Base-by-base conservation (phyloP, 805 yeast genomes). In the Barnettozyma sucrosica region DNA sequence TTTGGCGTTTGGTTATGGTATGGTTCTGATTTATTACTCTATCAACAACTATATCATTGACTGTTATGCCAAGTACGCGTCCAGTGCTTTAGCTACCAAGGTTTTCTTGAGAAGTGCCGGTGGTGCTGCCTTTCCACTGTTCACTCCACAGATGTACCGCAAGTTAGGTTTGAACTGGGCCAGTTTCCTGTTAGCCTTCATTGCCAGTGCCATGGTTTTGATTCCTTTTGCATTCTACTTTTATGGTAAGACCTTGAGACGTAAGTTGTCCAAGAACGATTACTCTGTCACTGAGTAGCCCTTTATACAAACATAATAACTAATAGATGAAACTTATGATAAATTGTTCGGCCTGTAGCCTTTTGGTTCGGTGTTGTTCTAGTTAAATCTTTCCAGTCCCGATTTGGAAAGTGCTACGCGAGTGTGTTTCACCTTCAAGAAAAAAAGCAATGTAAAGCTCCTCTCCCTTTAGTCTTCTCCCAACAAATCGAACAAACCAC, bases 21-120 rank as follows among this genome's bases (percentile, higher is more conserved):
- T 87, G 71, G 83, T 86, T 43, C 71, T 86, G 61, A 76, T 87
- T 47, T 87, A 86, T 68, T 83, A 86, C 63, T 75, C 89, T 5
- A 76, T 84, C 56, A 75, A 85, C 69, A 85, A 85, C 68, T 88
- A 90, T 61, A 90, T 89, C 66, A 87, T 89, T 62, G 97, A 89
- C 66, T 85, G 95, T 36, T 89, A 89, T 66, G 84, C 88, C 45
- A 80, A 83, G 59, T 83, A 75, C 60, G 90, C 92, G 5, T 89
- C 93, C 8, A 75, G 83, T 50, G 93, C 93, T 0, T 71, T 85
- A 55, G 92, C 92, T 14, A 84, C 92, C 5, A 85, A 85, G 62
- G 92, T 85, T 26, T 85, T 85, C 58, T 69, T 85, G 56, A 77
- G 95, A 72, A 76, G 84, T 56, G 85, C 89, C 19, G 90, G 89